Conservation (phyloP, 2,329 filamentous ascomycete species). For the Exutisphaerella laricina region DNA sequence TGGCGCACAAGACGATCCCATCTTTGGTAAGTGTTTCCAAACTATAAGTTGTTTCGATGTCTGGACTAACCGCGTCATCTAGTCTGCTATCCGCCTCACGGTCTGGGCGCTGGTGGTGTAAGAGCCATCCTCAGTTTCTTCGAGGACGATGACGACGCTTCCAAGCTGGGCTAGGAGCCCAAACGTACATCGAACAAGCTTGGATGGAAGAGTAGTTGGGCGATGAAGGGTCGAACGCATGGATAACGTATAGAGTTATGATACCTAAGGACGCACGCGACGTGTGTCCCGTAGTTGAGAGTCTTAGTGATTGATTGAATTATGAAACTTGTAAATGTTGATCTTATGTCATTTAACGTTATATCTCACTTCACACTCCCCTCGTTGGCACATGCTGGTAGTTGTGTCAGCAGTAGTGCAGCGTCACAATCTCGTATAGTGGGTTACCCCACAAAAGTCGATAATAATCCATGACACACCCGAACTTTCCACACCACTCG, state of each 20-base stretch:
- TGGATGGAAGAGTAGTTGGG: not conserved
- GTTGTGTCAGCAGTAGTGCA: too few species aligned
- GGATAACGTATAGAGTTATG: not conserved
- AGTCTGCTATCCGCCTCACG: conserved; percentile 83
- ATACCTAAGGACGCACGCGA: conserved; percentile 2
- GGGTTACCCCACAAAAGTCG: too few species aligned
- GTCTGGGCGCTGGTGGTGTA: conserved; percentile 73
- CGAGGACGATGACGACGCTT: conserved; percentile 55
- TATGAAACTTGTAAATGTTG: too few species aligned
- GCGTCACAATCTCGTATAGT: too few species aligned
- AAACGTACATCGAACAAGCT: conserved; percentile 5
- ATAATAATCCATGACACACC: too few species aligned
- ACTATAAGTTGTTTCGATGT: too few species aligned
- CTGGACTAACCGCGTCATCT: conserved; percentile 7
- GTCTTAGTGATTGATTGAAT: not conserved
- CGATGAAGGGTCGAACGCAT: conserved; percentile 1
- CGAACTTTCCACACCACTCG: too few species aligned
- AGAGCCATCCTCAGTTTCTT: conserved; percentile 88
- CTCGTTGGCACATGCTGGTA: too few species aligned
- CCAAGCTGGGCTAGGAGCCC: conserved; percentile 16
- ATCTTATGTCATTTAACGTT: too few species aligned
- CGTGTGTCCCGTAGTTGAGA: not conserved
- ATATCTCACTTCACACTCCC: too few species aligned
- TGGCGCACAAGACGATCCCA: conserved; percentile 73
- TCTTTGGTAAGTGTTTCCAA: conserved; percentile 49